These are phyloP conservation scores for Trametes meyenii DNA, from an alignment of 768 basidiomycete species.

Conservation along the genomic window DNA sequence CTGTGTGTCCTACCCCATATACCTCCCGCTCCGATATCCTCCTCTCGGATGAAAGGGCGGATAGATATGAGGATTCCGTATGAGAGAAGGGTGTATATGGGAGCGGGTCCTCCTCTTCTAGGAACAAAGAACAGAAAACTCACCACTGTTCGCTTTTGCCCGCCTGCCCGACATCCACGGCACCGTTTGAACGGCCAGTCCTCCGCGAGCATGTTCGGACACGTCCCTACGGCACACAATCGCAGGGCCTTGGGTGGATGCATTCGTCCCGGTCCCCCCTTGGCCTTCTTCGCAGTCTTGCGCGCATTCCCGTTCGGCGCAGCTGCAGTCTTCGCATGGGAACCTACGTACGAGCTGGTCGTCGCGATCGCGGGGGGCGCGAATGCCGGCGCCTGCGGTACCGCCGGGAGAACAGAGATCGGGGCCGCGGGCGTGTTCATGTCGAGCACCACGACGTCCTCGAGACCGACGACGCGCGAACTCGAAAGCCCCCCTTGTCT, in stretches of 20 bases:
- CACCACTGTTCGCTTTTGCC: not conserved
- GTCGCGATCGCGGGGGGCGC: not conserved
- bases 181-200: constrained; percentile 7
- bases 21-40: too few relatives aligned
- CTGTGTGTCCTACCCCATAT: too few relatives aligned
- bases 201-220: constrained; percentile 3
- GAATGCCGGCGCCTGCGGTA: constrained; percentile 2
- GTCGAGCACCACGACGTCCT: not conserved
- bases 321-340: not conserved
- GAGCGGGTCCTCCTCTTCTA: not conserved
- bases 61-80: too few relatives aligned
- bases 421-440: constrained; percentile 11
- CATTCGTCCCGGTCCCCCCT: not conserved
- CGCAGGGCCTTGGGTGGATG: not conserved
- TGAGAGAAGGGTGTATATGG: too few relatives aligned
- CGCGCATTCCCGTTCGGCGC: not conserved
- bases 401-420: not conserved
- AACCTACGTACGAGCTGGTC: not conserved
- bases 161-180: not conserved
- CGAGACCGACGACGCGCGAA: not conserved
- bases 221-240: not conserved
- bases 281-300: not conserved
- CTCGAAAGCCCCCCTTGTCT: too few relatives aligned
- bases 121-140: not conserved
- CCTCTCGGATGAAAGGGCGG: too few relatives aligned